phyloP scores from a whole-genome alignment of 1,139 yeast genomes.

The Pneumocystis jirovecii region DNA sequence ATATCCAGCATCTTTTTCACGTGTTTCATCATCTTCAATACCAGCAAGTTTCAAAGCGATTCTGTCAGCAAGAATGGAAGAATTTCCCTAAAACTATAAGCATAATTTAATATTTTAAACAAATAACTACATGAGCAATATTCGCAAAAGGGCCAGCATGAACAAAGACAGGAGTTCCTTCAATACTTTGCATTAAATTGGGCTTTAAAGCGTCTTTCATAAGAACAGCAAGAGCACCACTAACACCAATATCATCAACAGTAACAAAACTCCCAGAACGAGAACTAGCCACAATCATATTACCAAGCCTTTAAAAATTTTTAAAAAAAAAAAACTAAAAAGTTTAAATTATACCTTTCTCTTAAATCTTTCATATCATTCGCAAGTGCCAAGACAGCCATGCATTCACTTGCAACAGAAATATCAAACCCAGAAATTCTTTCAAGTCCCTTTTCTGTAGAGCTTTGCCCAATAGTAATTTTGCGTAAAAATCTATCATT shows the following conservation, averaged over 20 bases:
- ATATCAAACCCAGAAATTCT: conserved; percentile 92
- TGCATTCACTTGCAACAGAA: conserved; percentile 92
- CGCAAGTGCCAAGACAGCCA: conserved; percentile 92
- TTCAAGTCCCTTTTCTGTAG: conserved; percentile 82
- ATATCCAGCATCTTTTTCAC: conserved; percentile 61
- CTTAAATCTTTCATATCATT: conserved; percentile 75
- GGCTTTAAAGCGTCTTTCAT: conserved; percentile 96
- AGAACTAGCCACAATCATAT: conserved; percentile 78
- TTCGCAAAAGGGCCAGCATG: conserved; percentile 99
- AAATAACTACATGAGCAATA: conserved; percentile 77
- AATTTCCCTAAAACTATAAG: conserved; percentile 24
- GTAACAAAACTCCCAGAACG: conserved; percentile 78
- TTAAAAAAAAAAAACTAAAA: neutral
- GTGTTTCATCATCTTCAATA: conserved; percentile 38
- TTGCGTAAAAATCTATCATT: conserved; percentile 90
- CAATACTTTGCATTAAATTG: conserved; percentile 92
- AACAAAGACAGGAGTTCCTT: conserved; percentile 95
- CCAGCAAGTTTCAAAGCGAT: conserved; percentile 90
- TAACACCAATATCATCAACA: conserved; percentile 92
- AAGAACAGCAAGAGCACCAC: conserved; percentile 91
- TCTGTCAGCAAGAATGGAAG: conserved; percentile 82
- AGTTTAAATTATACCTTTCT: conserved; percentile 32
- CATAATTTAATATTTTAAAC: neutral
- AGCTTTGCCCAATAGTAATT: conserved; percentile 81
- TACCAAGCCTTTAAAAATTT: conserved; percentile 37